Conservation (phyloP, 495 filamentous ascomycete genomes). For the Talaromyces borbonicus region DNA sequence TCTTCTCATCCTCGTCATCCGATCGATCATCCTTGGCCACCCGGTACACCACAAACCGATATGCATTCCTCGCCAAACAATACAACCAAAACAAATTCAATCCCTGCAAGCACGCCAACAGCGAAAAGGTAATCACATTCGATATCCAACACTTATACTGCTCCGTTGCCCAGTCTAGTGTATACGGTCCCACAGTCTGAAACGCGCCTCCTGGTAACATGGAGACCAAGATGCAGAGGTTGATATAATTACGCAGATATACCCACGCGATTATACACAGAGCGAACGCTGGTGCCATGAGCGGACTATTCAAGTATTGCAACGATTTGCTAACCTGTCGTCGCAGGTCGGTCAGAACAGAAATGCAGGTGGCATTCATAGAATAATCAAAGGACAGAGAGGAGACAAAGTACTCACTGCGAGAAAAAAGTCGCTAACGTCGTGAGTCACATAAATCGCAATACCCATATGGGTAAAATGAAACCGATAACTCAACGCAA, state of each 20-base stretch:
- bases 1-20: constrained; percentile 5
- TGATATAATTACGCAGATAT: constrained; percentile 82
- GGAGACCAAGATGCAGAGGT: constrained; percentile 66
- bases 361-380: too few species aligned
- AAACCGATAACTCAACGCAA: constrained; percentile 77
- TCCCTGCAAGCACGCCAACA: constrained; percentile 58
- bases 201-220: constrained; percentile 60
- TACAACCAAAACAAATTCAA: constrained; percentile 75
- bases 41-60: constrained; percentile 2
- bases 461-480: constrained; percentile 91
- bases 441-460: constrained; percentile 84
- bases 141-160: constrained; percentile 66
- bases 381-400: not conserved
- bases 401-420: constrained; percentile 65
- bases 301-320: constrained; percentile 66
- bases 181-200: constrained; percentile 68
- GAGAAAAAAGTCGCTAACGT: constrained; percentile 87
- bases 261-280: constrained; percentile 69
- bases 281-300: constrained; percentile 66
- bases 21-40: constrained; percentile 6
- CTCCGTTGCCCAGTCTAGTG: constrained; percentile 62
- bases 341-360: too few species aligned
- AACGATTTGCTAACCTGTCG: constrained; percentile 70
- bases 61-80: constrained; percentile 44
- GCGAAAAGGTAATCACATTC: constrained; percentile 50